Conservation (phyloP, 257 asterid genomes). For the Nyctanthes arbortristis region DNA sequence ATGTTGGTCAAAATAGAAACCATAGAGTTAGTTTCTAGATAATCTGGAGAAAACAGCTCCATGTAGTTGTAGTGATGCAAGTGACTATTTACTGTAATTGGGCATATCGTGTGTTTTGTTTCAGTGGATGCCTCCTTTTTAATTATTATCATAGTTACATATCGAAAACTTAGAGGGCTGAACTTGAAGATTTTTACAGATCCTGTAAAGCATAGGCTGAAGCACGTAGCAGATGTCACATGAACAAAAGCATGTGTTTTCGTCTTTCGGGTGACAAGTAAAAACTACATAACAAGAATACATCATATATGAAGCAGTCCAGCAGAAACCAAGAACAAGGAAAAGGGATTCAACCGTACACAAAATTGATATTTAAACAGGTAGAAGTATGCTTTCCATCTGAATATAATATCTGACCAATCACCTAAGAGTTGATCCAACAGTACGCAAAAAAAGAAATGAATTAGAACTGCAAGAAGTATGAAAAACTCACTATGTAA, state of each 20-base stretch:
- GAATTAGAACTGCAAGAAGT: conserved; percentile 1
- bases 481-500: conserved; percentile 71
- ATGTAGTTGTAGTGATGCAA: too few species aligned
- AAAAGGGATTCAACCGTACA: neutral
- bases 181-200: neutral
- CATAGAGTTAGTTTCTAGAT: too few species aligned
- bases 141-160: neutral
- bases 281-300: neutral
- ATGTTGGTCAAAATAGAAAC: too few species aligned
- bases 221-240: neutral
- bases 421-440: neutral
- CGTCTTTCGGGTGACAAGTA: neutral
- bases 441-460: neutral
- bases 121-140: neutral
- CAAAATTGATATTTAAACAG: conserved; percentile 3
- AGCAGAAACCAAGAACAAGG: neutral
- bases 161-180: neutral
- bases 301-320: neutral
- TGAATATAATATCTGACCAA: conserved; percentile 7
- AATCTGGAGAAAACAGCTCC: too few species aligned
- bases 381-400: neutral
- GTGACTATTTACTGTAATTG: too few species aligned
- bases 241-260: neutral
- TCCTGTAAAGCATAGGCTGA: neutral
- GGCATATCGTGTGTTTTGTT: too few species aligned